Conservation (phyloP, 495 filamentous ascomycete genomes). For the Daldinia bambusicola region DNA sequence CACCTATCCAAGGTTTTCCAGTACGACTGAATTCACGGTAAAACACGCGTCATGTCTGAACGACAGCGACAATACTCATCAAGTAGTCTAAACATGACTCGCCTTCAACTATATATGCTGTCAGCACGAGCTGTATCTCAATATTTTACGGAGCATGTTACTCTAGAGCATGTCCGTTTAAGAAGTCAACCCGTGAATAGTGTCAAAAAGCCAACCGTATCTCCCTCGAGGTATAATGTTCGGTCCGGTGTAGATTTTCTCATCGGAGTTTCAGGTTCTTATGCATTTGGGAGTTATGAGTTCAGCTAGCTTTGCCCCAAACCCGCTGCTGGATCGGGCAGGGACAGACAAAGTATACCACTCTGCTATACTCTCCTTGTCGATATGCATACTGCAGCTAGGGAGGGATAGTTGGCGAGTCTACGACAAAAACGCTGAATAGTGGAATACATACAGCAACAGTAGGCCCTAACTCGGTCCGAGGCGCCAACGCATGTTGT, state of each 20-base stretch:
- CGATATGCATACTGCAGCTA: too few relatives aligned
- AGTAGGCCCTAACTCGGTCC: too few relatives aligned
- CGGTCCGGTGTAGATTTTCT: neutral
- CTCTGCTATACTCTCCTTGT: too few relatives aligned
- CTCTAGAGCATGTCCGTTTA: neutral
- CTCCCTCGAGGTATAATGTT: neutral
- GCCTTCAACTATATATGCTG: neutral
- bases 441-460: neutral
- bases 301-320: neutral
- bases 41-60: neutral
- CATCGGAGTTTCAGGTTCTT: neutral
- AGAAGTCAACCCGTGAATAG: neutral
- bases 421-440: neutral
- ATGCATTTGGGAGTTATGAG: neutral
- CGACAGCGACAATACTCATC: neutral
- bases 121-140: neutral
- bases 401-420: too few relatives aligned
- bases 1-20: neutral
- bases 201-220: neutral
- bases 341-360: neutral
- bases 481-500: too few relatives aligned
- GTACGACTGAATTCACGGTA: neutral
- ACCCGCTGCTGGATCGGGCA: neutral
- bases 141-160: neutral
- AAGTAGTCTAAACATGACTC: neutral